phyloP scores from a whole-genome alignment of 192 early-diverging fungal genomes.

The Spizellomyces punctatus region DNA sequence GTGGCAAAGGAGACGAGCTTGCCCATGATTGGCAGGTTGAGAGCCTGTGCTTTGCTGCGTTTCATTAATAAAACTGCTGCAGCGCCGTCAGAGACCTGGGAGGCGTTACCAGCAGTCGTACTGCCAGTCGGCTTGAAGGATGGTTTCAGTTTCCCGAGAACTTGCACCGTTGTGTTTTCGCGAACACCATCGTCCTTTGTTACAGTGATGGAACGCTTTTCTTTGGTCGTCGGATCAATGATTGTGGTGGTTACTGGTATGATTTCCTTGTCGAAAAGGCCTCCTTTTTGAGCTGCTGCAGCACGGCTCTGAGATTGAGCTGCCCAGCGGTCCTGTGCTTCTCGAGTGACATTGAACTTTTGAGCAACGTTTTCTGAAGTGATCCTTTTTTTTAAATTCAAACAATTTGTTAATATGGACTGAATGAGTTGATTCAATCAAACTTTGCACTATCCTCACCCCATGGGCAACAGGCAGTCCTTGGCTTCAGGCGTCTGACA shows the following conservation, averaged over 20 bases:
- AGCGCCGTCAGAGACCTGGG: constrained; percentile 96
- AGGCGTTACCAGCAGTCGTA: constrained; percentile 93
- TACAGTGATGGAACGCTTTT: constrained; percentile 63
- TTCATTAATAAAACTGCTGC: constrained; percentile 85
- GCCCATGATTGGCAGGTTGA: constrained; percentile 80
- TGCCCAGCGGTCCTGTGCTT: constrained; percentile 88
- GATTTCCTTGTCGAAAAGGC: constrained; percentile 88
- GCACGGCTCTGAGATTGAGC: constrained; percentile 80
- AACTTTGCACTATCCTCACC: constrained; percentile 58
- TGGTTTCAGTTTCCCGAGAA: constrained; percentile 79
- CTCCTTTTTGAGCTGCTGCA: constrained; percentile 79
- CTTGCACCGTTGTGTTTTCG: constrained; percentile 73
- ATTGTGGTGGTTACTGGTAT: constrained; percentile 68
- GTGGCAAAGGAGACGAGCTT: constrained; percentile 80
- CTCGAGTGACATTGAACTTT: constrained; percentile 79
- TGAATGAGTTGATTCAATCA: constrained; percentile 51
- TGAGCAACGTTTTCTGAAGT: constrained; percentile 95
- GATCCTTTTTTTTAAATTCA: constrained; percentile 43
- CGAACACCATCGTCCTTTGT: constrained; percentile 90
- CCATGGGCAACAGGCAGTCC: constrained; percentile 56
- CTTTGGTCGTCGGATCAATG: constrained; percentile 49
- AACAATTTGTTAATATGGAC: no score
- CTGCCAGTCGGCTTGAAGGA: constrained; percentile 81
- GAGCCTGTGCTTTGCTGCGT: constrained; percentile 82
- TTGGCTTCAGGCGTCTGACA: constrained; percentile 50